Percentiles rank a stretch among this genome's conserved stretches.
Evolutionary conservation across 2,329 filamentous ascomycete species (phyloP).

Genomic region (Pestalotiopsis sp.): DNA sequence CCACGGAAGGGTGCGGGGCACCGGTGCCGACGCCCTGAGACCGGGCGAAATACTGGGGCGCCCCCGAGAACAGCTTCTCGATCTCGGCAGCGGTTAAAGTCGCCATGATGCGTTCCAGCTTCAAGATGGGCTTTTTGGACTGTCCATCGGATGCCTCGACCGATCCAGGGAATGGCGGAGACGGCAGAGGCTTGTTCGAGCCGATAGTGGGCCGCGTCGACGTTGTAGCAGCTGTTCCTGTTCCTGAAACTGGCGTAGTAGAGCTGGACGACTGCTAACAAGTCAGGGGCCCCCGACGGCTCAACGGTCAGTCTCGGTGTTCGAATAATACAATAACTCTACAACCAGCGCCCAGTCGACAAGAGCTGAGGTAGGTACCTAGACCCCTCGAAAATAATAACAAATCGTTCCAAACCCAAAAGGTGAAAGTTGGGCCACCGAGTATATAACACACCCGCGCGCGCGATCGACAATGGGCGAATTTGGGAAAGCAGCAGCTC

Average conservation of each 20-base stretch:
- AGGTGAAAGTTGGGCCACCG: background rate
- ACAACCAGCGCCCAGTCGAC: background rate
- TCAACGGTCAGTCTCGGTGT: background rate
- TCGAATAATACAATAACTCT: background rate
- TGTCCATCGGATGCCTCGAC: conserved; percentile 41
- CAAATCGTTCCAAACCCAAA: background rate
- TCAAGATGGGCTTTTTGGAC: conserved; percentile 48
- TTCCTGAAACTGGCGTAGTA: conserved; percentile 24
- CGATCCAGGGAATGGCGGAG: conserved; percentile 47
- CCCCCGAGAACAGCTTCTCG: conserved; percentile 74
- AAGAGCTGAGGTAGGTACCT: background rate
- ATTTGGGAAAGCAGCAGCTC: background rate
- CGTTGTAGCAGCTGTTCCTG: conserved; percentile 12
- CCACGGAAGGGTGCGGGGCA: conserved; percentile 63
- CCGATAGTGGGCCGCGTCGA: conserved; percentile 42
- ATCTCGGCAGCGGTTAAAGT: conserved; percentile 62
- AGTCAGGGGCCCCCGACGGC: background rate
- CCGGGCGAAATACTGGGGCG: conserved; percentile 70
- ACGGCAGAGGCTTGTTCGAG: conserved; percentile 60
- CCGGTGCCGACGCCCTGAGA: conserved; percentile 61
- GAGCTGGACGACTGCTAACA: conserved; percentile 16
- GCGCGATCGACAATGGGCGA: background rate
- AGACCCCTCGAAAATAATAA: background rate
- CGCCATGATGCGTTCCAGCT: conserved; percentile 61
- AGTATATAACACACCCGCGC: background rate